Evolutionary conservation across 352 stramenopile genomes (phyloP), one percentile per base, ranked within the genome.

Genomic region (Globisporangium irregulare): DNA sequence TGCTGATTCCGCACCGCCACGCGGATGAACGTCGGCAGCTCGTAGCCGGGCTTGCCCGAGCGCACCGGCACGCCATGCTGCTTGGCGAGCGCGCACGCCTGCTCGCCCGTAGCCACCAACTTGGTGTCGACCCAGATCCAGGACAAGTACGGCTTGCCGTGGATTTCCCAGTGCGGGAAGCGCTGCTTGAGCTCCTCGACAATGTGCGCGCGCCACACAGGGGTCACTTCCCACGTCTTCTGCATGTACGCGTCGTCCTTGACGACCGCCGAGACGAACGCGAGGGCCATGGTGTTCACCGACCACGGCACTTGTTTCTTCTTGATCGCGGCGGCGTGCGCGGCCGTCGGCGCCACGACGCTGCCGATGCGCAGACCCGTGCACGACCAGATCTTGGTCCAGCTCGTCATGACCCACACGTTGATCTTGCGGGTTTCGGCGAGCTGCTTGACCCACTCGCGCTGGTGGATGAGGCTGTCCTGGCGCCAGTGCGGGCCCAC

Each of bases 301-400:
- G 88, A 96, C 90, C 90, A 97, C 32, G 90, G 90, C 71, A 97
- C 90, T 69, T 97, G 90, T 75, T 97, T 97, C 64, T 86, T 79
- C 78, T 97, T 97, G 74, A 97, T 93, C 55, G 77, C 74, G 6
- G 86, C 87, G 7, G 86, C 88, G 60, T 95, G 85, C 59, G 81
- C 76, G 2, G 87, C 66, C 32, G 85, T 94, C 29, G 90, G 90
- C 50, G 90, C 89, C 10, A 97, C 89, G 43, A 97, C 90, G 48
- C 84, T 94, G 71, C 90, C 90, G 53, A 97, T 90, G 41, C 90
- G 85, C 43, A 97, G 78, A 0, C 90, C 90, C 69, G 89, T 97
- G 81, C 90, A 97, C 14, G 90, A 95, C 90, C 90, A 97, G 75
- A 97, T 96, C 82, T 97, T 97, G 68, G 90, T 97, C 86, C 87